Evolutionary conservation across 257 asterid genomes (phyloP).

Genomic region (Jasminum sambac): DNA sequence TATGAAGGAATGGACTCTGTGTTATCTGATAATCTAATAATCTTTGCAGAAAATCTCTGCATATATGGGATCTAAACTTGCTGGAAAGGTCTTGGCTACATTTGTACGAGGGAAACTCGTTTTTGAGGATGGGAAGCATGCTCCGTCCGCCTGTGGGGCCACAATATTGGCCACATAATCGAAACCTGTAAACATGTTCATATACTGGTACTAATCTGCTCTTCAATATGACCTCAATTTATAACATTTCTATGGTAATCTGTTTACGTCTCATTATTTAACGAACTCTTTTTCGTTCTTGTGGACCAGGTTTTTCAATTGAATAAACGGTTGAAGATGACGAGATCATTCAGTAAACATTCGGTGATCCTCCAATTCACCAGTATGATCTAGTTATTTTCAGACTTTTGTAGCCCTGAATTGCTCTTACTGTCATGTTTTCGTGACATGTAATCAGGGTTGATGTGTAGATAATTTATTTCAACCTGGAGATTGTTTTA

Average conservation of each 20-base stretch:
- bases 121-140: slow-evolving; percentile 64
- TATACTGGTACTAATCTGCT: neutral
- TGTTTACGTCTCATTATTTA: neutral
- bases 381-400: neutral
- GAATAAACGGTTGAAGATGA: neutral
- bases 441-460: neutral
- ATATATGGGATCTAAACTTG: slow-evolving; percentile 76
- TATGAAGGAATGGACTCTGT: neutral
- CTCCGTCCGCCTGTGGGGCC: slow-evolving; percentile 73
- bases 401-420: neutral
- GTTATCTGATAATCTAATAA: neutral
- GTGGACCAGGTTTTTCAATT: neutral
- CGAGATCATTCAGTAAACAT: neutral
- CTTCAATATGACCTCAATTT: neutral
- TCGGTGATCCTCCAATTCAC: neutral
- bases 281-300: neutral
- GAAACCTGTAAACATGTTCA: neutral
- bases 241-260: neutral
- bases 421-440: neutral
- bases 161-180: slow-evolving; percentile 51
- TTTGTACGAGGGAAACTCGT: slow-evolving; percentile 79
- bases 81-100: slow-evolving; percentile 76
- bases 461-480: slow-evolving; percentile 18
- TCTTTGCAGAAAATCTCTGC: slow-evolving; percentile 76
- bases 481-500: neutral